Conservation (phyloP, 2,329 filamentous ascomycete species). For the Fusarium nanum region DNA sequence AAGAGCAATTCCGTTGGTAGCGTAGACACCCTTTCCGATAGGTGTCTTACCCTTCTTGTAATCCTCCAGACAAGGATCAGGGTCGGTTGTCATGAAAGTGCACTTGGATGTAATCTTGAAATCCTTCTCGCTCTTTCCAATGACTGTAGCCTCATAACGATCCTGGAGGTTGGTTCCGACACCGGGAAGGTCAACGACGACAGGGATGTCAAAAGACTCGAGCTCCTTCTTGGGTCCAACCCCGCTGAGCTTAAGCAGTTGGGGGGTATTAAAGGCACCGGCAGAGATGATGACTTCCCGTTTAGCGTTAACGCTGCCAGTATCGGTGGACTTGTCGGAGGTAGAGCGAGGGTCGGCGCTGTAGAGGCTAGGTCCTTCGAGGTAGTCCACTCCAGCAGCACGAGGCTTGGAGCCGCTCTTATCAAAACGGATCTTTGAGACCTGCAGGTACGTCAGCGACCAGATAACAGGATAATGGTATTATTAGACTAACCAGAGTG, state of each 20-base stretch:
- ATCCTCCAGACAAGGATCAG: slow-evolving; percentile 37
- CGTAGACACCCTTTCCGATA: slow-evolving; percentile 48
- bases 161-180: slow-evolving; percentile 71
- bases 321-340: slow-evolving; percentile 13
- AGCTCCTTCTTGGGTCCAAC: slow-evolving; percentile 44
- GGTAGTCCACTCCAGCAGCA: slow-evolving; percentile 50
- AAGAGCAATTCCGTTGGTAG: slow-evolving; percentile 65
- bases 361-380: slow-evolving; percentile 45
- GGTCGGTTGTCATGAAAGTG: slow-evolving; percentile 32
- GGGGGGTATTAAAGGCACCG: slow-evolving; percentile 62
- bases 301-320: slow-evolving; percentile 31
- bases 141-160: slow-evolving; percentile 55
- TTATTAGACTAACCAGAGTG: slow-evolving; percentile 27
- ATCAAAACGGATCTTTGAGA: slow-evolving; percentile 54
- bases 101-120: slow-evolving; percentile 39
- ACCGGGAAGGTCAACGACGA: slow-evolving; percentile 58
- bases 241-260: slow-evolving; percentile 63
- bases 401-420: slow-evolving; percentile 44
- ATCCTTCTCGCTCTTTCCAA: slow-evolving; percentile 35
- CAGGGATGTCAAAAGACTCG: slow-evolving; percentile 49
- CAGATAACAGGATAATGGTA: fast-evolving
- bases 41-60: slow-evolving; percentile 29
- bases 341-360: slow-evolving; percentile 41
- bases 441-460: not conserved
- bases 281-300: slow-evolving; percentile 60